These are phyloP conservation scores for Serendipita sp. DNA, from an alignment of 768 basidiomycete species.

Conservation along the genomic window DNA sequence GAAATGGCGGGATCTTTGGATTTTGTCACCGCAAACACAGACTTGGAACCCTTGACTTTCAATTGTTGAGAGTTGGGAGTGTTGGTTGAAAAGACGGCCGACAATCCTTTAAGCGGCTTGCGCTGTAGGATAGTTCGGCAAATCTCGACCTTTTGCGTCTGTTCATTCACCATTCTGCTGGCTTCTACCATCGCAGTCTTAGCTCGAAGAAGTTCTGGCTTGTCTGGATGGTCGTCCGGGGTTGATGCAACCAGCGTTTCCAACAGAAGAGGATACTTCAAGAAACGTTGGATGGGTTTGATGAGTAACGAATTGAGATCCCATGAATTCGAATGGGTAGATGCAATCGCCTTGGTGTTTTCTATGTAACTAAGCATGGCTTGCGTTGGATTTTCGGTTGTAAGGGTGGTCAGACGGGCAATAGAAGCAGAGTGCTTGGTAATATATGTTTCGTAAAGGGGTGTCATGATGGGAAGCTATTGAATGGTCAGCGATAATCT, in stretches of 20 bases:
- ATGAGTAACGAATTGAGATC: constrained; percentile 89
- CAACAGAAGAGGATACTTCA: constrained; percentile 86
- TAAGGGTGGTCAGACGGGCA: constrained; percentile 39
- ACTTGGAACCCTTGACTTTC: constrained; percentile 1
- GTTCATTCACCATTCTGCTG: constrained; percentile 64
- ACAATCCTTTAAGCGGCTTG: constrained; percentile 6
- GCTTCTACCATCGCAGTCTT: constrained; percentile 50
- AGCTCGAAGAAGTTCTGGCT: constrained; percentile 36
- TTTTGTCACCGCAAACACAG: constrained; percentile 6
- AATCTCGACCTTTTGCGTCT: constrained; percentile 56
- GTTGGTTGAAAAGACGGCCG: neutral
- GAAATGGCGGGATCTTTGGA: neutral
- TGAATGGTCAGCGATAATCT: neutral
- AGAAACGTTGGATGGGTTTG: constrained; percentile 89
- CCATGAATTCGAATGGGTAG: constrained; percentile 70
- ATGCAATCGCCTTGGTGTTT: constrained; percentile 48
- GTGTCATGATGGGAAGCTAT: constrained; percentile 54
- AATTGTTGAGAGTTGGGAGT: constrained; percentile 1
- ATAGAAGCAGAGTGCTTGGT: constrained; percentile 63
- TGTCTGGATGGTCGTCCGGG: constrained; percentile 50
- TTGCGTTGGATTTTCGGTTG: constrained; percentile 28
- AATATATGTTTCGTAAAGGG: constrained; percentile 64
- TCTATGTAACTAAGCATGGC: constrained; percentile 50
- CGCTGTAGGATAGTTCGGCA: constrained; percentile 50
- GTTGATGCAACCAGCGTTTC: constrained; percentile 61